Evolutionary conservation across 2,329 filamentous ascomycete genomes (phyloP), one percentile per base, ranked within the genome.

Genomic region (Metarhizium guizhouense): DNA sequence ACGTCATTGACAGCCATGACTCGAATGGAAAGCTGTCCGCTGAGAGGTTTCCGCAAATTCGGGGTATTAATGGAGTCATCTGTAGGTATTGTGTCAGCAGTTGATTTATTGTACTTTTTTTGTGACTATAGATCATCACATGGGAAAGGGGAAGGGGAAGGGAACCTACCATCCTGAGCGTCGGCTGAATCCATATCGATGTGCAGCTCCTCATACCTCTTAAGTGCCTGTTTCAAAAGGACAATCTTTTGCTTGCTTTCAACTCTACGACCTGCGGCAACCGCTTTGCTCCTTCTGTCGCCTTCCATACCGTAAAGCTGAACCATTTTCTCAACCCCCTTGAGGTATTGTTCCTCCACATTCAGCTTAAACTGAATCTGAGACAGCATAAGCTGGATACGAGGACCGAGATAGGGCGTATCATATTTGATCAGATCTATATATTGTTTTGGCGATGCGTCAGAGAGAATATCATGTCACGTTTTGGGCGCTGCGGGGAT

Each of bases 161-260:
- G 51, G 49, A 54, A 67, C 84, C 65, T 80, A 95, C 91, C 90
- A 73, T 96, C 92, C 54, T 83, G 81, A 38, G 82, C 82, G 67
- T 95, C 90, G 47, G 85, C 76, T 5, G 82, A 80, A 63, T 96
- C 91, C 66, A 95, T 87, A 67, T 96, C 93, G 58, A 99, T 90
- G 67, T 99, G 93, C 54, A 99, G 81, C 72, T 97, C 94, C 70
- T 96, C 93, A 66, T 99, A 99, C 80, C 93, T 82, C 74, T 96
- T 95, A 68, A 99, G 78, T 51, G 94, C 92, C 75, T 97, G 92
- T 74, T 95, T 96, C 61, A 99, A 77, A 60, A 99, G 80, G 65
- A 96, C 86, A 51, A 99, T 96, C 76, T 99, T 99, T 72, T 97
- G 93, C 70, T 92, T 96, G 74, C 93, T 97, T 74, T 99, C 94